phyloP scores from a whole-genome alignment of 148 eudicot genomes.

The Talinum fruticosum region DNA sequence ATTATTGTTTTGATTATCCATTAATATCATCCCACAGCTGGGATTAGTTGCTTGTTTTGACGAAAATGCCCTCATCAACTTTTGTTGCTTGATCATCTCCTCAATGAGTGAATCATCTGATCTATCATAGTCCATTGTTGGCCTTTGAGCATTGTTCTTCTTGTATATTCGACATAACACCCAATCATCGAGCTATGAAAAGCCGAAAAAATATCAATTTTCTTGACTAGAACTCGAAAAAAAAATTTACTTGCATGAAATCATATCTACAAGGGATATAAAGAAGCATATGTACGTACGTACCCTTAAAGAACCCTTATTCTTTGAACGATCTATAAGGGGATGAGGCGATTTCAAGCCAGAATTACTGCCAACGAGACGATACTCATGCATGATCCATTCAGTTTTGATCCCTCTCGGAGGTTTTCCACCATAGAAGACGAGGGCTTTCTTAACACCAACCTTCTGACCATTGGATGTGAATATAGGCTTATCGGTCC shows the following conservation, averaged over 20 bases:
- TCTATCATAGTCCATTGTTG: slow-evolving; percentile 29
- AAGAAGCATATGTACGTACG: neutral
- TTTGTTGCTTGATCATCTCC: slow-evolving; percentile 35
- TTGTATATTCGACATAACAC: slow-evolving; percentile 48
- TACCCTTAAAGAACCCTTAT: slow-evolving; percentile 40
- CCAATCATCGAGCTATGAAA: slow-evolving; percentile 39
- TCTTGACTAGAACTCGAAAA: neutral
- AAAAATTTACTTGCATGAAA: too few relatives aligned
- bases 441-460: slow-evolving; percentile 58
- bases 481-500: slow-evolving; percentile 57
- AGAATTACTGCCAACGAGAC: slow-evolving; percentile 30
- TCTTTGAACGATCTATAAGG: slow-evolving; percentile 27
- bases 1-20: slow-evolving; percentile 15
- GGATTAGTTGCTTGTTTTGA: slow-evolving; percentile 18
- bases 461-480: slow-evolving; percentile 40
- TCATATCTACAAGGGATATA: neutral
- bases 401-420: slow-evolving; percentile 55
- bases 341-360: slow-evolving; percentile 32
- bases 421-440: slow-evolving; percentile 57
- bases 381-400: slow-evolving; percentile 64
- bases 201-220: too few relatives aligned
- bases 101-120: slow-evolving; percentile 28
- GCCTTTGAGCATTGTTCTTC: slow-evolving; percentile 38
- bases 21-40: neutral
- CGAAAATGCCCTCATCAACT: slow-evolving; percentile 24